Evolutionary conservation across 805 yeast genomes (phyloP).

Genomic region (Kuraishia cidri): DNA sequence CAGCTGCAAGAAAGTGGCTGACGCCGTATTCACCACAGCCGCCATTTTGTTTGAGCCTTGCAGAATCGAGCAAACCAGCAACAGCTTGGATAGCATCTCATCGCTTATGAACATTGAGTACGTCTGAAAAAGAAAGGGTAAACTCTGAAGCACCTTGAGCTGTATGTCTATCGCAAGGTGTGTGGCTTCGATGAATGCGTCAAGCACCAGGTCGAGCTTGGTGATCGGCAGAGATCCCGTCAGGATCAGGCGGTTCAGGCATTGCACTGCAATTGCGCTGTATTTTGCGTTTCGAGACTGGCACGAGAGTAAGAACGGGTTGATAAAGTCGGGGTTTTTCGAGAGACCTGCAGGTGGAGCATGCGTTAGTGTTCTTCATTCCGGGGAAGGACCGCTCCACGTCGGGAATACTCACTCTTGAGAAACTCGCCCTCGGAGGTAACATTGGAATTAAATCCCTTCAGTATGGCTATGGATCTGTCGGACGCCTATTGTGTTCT

Average conservation of each 20-base stretch:
- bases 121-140: constrained; percentile 65
- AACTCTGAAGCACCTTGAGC: constrained; percentile 72
- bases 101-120: constrained; percentile 52
- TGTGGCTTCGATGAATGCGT: constrained; percentile 65
- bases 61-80: constrained; percentile 64
- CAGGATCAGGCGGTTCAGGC: constrained; percentile 53
- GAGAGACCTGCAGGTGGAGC: constrained; percentile 25
- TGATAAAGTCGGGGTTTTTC: constrained; percentile 42
- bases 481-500: constrained; percentile 41
- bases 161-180: constrained; percentile 76
- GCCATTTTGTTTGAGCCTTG: constrained; percentile 62
- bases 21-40: constrained; percentile 82
- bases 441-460: constrained; percentile 18
- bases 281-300: constrained; percentile 68
- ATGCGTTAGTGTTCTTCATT: no score
- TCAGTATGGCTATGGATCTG: constrained; percentile 36
- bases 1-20: constrained; percentile 87
- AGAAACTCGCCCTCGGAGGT: constrained; percentile 17
- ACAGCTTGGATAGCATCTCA: constrained; percentile 42
- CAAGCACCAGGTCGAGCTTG: constrained; percentile 47
- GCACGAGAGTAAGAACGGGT: constrained; percentile 69
- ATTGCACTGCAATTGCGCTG: constrained; percentile 62
- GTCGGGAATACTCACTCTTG: constrained; percentile 12
- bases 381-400: no score
- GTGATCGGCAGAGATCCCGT: constrained; percentile 44